phyloP scores from a whole-genome alignment of 306 rosid genomes.

The Lithocarpus polystachyus region DNA sequence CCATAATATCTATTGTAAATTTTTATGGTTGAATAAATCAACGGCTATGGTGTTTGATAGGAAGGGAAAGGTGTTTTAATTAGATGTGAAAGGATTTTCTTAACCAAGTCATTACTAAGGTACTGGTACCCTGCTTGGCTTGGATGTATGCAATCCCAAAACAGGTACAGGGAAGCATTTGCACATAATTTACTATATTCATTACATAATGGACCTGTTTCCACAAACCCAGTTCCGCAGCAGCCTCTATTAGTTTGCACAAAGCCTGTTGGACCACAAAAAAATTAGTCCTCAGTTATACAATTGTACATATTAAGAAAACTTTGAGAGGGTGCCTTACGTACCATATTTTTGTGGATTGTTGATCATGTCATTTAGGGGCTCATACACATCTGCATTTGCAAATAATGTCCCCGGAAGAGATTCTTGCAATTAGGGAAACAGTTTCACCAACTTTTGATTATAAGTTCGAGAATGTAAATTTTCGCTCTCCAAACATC shows the following conservation, averaged over 20 bases:
- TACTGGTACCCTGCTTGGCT: constrained; percentile 34
- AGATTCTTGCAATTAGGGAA: constrained; percentile 30
- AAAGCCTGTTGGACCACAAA: constrained; percentile 33
- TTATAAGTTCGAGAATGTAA: constrained; percentile 47
- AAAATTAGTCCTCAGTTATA: neutral
- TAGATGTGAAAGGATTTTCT: constrained; percentile 24
- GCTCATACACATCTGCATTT: constrained; percentile 34
- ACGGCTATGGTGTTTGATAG: neutral
- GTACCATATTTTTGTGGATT: constrained; percentile 47
- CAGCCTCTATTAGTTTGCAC: constrained; percentile 45
- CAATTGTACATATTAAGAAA: neutral
- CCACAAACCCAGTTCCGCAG: constrained; percentile 51
- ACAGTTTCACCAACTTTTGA: constrained; percentile 34
- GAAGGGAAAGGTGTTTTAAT: neutral
- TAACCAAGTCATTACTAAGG: constrained; percentile 27
- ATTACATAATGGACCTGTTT: constrained; percentile 46
- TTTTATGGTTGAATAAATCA: neutral
- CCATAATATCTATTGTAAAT: neutral
- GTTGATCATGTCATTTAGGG: constrained; percentile 41
- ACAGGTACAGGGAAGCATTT: constrained; percentile 38
- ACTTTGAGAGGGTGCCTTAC: constrained; percentile 6
- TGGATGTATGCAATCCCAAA: constrained; percentile 69
- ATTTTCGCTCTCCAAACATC: constrained; percentile 52
- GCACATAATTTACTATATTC: constrained; percentile 26
- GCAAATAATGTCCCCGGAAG: constrained; percentile 50